A percentile compares a stretch with the other conserved stretches of the same genome.
Evolutionary conservation across 2,329 filamentous ascomycete genomes (phyloP).

Genomic region (Chaetomium strumarium): DNA sequence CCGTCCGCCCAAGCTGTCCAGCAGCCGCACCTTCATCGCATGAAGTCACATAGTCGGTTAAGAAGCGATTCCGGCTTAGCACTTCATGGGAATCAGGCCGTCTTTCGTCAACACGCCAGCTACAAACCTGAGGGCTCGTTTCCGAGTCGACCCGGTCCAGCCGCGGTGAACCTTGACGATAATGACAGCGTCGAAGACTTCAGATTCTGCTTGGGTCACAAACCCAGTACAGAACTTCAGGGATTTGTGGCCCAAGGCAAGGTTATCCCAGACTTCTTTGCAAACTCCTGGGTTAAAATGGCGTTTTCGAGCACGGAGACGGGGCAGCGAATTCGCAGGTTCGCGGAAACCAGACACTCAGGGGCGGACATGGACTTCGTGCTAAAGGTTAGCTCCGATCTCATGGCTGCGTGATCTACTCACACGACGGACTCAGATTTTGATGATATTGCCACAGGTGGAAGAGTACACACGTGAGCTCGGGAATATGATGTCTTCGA

Average conservation of each 20-base stretch:
- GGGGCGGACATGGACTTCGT: conserved; percentile 47
- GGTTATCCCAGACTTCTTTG: conserved; percentile 41
- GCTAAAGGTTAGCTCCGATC: conserved; percentile 34
- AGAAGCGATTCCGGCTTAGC: conserved; percentile 44
- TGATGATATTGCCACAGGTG: conserved; percentile 29
- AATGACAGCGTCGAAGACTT: conserved; percentile 20
- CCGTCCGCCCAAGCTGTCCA: conserved; percentile 20
- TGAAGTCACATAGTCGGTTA: conserved; percentile 26
- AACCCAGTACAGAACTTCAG: conserved; percentile 1
- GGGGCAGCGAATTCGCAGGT: conserved; percentile 41
- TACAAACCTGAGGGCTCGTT: conserved; percentile 38
- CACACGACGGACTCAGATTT: not conserved
- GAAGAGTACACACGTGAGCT: conserved; percentile 40
- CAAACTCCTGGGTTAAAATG: conserved; percentile 44
- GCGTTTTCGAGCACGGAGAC: conserved; percentile 45
- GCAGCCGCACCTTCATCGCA: conserved; percentile 16
- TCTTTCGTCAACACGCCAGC: conserved; percentile 41
- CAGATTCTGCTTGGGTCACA: conserved; percentile 10
- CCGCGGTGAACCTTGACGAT: conserved; percentile 10
- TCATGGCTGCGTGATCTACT: not conserved
- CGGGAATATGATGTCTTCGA: conserved; percentile 33
- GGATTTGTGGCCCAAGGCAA: conserved; percentile 9
- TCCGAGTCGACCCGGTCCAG: conserved; percentile 18
- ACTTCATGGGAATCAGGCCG: conserved; percentile 39
- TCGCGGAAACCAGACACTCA: conserved; percentile 42